Evolutionary conservation across 2,329 filamentous ascomycete species (phyloP).

Genomic region (Dactylonectria macrodidyma): DNA sequence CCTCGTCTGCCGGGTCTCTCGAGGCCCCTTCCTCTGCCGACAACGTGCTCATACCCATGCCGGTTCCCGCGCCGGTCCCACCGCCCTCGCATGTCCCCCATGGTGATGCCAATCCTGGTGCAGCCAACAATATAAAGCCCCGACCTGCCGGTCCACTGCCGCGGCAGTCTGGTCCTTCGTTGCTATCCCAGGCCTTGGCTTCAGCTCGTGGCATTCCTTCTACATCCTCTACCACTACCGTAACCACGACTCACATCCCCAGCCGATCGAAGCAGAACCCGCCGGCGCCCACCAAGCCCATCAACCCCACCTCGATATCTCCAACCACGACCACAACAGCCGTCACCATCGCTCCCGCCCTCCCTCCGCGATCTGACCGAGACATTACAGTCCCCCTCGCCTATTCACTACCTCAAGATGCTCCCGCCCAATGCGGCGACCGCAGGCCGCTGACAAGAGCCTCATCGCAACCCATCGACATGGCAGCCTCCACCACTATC

Average conservation of each 20-base stretch:
- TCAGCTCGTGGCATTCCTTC: conserved; percentile 67
- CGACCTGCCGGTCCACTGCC: conserved; percentile 56
- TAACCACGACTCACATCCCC: conserved; percentile 27
- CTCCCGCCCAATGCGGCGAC: conserved; percentile 52
- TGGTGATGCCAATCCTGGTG: conserved; percentile 44
- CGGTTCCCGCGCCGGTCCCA: conserved; percentile 38
- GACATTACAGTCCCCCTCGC: conserved; percentile 34
- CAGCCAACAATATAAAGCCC: conserved; percentile 61
- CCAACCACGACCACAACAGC: conserved; percentile 20
- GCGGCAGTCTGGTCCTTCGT: conserved; percentile 66
- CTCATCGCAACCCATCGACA: conserved; percentile 49
- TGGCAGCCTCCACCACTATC: conserved; percentile 53
- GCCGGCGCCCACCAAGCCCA: conserved; percentile 32
- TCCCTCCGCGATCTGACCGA: conserved; percentile 39
- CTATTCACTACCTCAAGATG: conserved; percentile 51
- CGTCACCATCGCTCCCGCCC: conserved; percentile 19
- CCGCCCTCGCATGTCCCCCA: conserved; percentile 30
- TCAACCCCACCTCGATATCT: conserved; percentile 29
- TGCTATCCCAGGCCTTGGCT: conserved; percentile 71
- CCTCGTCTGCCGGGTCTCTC: conserved; percentile 21
- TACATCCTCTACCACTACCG: conserved; percentile 10
- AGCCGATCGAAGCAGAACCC: conserved; percentile 51
- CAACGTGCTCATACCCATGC: conserved; percentile 47
- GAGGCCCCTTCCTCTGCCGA: conserved; percentile 27
- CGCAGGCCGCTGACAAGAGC: conserved; percentile 56